phyloP scores from a whole-genome alignment of 2,329 filamentous ascomycete genomes.

The Aspergillus sp. region DNA sequence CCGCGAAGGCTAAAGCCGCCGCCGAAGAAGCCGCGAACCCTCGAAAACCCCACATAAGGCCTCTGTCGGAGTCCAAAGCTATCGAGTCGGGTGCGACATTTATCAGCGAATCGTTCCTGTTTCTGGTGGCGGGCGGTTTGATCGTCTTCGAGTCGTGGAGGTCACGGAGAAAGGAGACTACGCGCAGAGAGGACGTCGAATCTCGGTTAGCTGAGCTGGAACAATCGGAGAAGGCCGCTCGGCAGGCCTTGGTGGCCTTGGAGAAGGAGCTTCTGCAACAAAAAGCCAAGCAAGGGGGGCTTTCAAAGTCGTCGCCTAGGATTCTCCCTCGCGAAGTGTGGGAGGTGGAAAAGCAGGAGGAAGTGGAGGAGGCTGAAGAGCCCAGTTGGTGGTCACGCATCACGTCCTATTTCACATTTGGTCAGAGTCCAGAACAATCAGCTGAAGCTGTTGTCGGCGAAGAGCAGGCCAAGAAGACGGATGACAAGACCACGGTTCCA shows the following conservation, averaged over 20 bases:
- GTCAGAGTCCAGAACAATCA: slow-evolving; percentile 15
- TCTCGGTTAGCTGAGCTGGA: slow-evolving; percentile 61
- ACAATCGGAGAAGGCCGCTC: slow-evolving; percentile 44
- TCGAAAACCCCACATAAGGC: slow-evolving; percentile 57
- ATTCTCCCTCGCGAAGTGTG: slow-evolving; percentile 44
- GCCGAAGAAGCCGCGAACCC: slow-evolving; percentile 49
- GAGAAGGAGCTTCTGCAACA: slow-evolving; percentile 48
- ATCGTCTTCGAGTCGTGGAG: slow-evolving; percentile 64
- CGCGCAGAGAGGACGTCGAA: slow-evolving; percentile 59
- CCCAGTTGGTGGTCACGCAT: slow-evolving; percentile 35
- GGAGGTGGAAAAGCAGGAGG: slow-evolving; percentile 32
- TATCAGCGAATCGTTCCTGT: slow-evolving; percentile 66
- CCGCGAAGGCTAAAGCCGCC: slow-evolving; percentile 43
- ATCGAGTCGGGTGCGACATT: slow-evolving; percentile 70
- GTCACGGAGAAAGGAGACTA: slow-evolving; percentile 60
- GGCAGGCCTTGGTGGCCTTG: slow-evolving; percentile 42
- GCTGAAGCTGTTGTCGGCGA: slow-evolving; percentile 11
- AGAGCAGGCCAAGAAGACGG: not conserved
- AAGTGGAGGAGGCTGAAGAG: slow-evolving; percentile 23
- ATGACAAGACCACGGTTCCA: not conserved
- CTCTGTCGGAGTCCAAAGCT: slow-evolving; percentile 65
- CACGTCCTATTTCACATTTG: slow-evolving; percentile 32
- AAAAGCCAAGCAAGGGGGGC: slow-evolving; percentile 37
- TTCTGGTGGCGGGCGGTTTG: slow-evolving; percentile 61
- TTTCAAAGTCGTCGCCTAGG: slow-evolving; percentile 26